Evolutionary conservation across 73 alveolate species (phyloP), one percentile per base, ranked within the genome.

Genomic region (Paramecium pentaurelia): DNA sequence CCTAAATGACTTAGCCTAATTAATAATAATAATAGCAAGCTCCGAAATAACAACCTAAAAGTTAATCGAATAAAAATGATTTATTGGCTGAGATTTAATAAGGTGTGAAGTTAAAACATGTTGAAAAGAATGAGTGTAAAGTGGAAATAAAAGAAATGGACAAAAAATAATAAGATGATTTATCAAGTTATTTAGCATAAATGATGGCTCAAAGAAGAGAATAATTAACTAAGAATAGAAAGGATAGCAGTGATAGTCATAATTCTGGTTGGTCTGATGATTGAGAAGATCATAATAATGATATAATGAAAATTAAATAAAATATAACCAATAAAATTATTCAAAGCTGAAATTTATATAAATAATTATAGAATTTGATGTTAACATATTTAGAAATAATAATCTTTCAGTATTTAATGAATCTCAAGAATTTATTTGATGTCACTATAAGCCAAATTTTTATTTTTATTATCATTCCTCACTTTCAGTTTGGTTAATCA

Each of bases 141-240:
- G 87, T 73, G 0, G 87, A 73, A 0, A 37, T 73, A 11, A 37
- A 73, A n/a, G 87, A 73, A 44, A 36, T 73, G 64, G 60, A 73
- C n/a, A 37, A 73, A 38, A 73, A 73, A 73, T 38, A 73, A 38
- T 14, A 73, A 44, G 87, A 73, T 40, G 60, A 73, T 8, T 38
- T 73, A 36, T 37, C 60, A 37, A 44, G 64, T 30, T 34, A 73
- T 73, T 73, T 73, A 18, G 87, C 87, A 7, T 37, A 34, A 18
- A 73, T 73, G 87, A 73, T 34, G 87, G 64, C 58, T 2, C n/a
- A 73, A 27, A 73, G 87, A 73, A 73, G 87, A 73, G 58, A 73
- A 73, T 18, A 73, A 73, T n/a, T 73, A 14, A 73, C 87, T n/a
- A 73, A 73, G 11, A 73, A 73, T 73, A 73, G 87, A 73, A 73